phyloP scores from a whole-genome alignment of 345 rosid species.

The Lenwebbia sp. region DNA sequence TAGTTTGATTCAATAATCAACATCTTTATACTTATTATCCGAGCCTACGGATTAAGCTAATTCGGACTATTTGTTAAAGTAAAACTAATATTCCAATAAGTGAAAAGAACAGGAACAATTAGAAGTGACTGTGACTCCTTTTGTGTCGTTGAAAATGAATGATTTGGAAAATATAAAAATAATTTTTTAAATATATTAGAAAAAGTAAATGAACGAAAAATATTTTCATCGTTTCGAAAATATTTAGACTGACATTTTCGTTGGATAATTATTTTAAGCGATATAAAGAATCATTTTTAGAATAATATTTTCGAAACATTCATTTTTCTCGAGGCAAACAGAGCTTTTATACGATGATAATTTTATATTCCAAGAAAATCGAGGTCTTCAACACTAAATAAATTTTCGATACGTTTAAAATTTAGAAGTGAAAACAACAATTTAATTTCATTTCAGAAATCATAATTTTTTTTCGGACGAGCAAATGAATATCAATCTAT shows the following conservation, averaged over 20 bases:
- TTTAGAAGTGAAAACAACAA: background rate
- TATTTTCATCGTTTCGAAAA: too few species aligned
- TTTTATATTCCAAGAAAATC: background rate
- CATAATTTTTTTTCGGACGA: background rate
- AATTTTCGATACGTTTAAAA: background rate
- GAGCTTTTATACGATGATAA: too few species aligned
- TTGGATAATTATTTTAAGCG: too few species aligned
- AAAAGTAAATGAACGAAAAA: too few species aligned
- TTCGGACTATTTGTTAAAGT: background rate
- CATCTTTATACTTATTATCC: background rate
- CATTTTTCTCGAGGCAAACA: too few species aligned
- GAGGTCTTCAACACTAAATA: background rate
- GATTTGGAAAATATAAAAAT: background rate
- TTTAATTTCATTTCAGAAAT: too few species aligned
- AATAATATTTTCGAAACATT: too few species aligned
- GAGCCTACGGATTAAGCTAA: background rate
- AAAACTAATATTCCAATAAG: background rate
- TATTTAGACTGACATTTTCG: too few species aligned
- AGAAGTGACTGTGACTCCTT: rapidly evolving
- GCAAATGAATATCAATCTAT: background rate
- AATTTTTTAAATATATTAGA: too few species aligned
- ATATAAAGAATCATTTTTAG: too few species aligned
- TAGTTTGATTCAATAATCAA: background rate
- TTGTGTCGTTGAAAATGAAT: rapidly evolving
- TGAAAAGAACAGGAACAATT: background rate